Evolutionary conservation across 2,329 filamentous ascomycete genomes (phyloP), one percentile per base, ranked within the genome.

Genomic region (Botrytis tulipae): DNA sequence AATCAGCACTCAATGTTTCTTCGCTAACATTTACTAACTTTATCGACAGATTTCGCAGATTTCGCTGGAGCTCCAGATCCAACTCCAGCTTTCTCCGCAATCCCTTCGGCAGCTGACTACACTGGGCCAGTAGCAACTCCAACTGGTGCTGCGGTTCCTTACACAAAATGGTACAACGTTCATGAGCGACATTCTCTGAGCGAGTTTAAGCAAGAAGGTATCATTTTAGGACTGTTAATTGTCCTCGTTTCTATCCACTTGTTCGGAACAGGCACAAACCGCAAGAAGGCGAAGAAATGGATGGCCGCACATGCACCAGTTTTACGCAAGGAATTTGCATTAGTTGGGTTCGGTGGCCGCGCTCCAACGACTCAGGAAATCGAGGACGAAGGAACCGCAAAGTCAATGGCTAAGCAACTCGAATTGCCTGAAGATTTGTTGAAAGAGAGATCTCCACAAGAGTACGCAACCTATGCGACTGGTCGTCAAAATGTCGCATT

Each of bases 81-180:
- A 73, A 83, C 85, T 37, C 87, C 87, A 73, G 84, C 81, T 29
- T 82, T 86, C 80, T 84, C 84, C 69, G 82, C 85, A 73, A 77
- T 79, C 51, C 79, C 82, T 67, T 82, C 83, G 65, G 83, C 85
- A 62, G 83, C 83, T 74, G 83, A 85, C 74, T 83, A 86, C 76
- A 83, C 86, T 73, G 82, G 86, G 74, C 83, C 82, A 51, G 83
- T 83, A 60, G 82, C 83, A 67, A 78, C 80, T 46, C 81, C 83
- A 29, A 86, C 87, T 74, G 85, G 84, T 62, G 82, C 86, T 62
- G 83, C 82, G 61, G 84, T 86, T 40, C 92, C 93, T 22, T 98
- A 92, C 83, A 97, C 94, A 70, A 94, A 93, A 86, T 99, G 96
- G 96, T 99, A 98, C 85, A 94, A 94, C 73, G 86, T 98, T 75